These are phyloP conservation scores for Tuber umbilicatum DNA, from an alignment of 495 filamentous ascomycete species.

Conservation along the genomic window DNA sequence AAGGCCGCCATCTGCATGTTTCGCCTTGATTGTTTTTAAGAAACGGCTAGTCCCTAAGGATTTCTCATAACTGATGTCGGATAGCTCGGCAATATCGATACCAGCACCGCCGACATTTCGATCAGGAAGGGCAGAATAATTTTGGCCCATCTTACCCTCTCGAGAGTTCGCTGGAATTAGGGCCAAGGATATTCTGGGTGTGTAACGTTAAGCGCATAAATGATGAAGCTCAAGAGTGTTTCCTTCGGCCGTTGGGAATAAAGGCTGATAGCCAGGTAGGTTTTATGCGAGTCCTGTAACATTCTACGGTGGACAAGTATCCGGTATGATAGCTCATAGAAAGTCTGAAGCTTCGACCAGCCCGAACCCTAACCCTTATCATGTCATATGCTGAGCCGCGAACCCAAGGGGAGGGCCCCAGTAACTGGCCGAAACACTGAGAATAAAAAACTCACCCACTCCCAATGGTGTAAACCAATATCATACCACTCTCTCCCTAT, in stretches of 20 bases:
- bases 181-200: not conserved
- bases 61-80: slow-evolving; percentile 84
- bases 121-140: slow-evolving; percentile 71
- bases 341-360: not conserved
- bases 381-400: not conserved
- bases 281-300: not conserved
- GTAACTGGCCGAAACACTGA: not conserved
- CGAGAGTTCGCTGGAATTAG: not conserved
- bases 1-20: slow-evolving; percentile 80
- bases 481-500: not conserved
- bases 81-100: slow-evolving; percentile 87
- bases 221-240: not conserved
- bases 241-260: not conserved
- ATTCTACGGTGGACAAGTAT: too few relatives aligned
- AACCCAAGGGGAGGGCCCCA: not conserved
- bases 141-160: slow-evolving; percentile 77
- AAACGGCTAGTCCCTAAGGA: slow-evolving; percentile 90
- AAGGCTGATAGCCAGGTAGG: not conserved
- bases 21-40: slow-evolving; percentile 90
- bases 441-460: not conserved
- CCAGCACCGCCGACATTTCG: slow-evolving; percentile 75
- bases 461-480: not conserved
- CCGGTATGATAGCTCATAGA: not conserved
- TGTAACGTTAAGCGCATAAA: not conserved
- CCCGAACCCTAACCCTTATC: not conserved